Conservation (phyloP, 176 grass and related monocot genomes). For the Carex parvula region DNA sequence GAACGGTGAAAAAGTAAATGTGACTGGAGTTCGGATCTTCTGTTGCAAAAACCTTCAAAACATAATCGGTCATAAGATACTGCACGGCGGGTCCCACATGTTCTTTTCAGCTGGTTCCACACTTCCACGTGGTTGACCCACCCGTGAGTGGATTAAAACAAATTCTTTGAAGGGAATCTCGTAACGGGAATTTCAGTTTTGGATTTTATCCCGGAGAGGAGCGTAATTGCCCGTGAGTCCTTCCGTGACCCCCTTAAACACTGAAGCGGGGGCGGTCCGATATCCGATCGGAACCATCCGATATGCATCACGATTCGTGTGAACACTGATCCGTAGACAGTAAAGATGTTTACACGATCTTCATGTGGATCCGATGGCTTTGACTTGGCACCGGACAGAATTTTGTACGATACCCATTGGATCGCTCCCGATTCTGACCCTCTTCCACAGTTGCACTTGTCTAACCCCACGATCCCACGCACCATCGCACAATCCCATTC, state of each 20-base stretch:
- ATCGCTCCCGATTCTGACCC: too few species aligned
- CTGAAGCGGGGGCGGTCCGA: too few species aligned
- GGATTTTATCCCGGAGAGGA: background rate
- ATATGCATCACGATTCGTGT: too few species aligned
- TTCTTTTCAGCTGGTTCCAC: background rate
- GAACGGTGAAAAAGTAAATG: background rate
- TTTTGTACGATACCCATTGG: too few species aligned
- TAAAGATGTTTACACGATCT: too few species aligned
- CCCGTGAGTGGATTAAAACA: background rate
- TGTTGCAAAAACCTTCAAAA: background rate
- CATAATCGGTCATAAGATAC: background rate
- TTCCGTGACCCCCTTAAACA: too few species aligned
- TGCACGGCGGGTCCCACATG: background rate
- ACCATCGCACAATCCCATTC: background rate
- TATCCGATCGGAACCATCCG: too few species aligned
- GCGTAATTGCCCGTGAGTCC: background rate
- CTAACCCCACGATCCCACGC: background rate
- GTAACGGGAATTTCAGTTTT: background rate
- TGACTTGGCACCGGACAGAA: too few species aligned
- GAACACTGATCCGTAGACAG: too few species aligned
- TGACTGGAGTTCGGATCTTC: background rate
- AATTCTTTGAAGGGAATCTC: background rate
- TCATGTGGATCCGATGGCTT: rapidly evolving
- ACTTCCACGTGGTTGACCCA: background rate
- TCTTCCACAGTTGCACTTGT: too few species aligned